phyloP scores from a whole-genome alignment of 495 filamentous ascomycete genomes.

The Tuber brumale region DNA sequence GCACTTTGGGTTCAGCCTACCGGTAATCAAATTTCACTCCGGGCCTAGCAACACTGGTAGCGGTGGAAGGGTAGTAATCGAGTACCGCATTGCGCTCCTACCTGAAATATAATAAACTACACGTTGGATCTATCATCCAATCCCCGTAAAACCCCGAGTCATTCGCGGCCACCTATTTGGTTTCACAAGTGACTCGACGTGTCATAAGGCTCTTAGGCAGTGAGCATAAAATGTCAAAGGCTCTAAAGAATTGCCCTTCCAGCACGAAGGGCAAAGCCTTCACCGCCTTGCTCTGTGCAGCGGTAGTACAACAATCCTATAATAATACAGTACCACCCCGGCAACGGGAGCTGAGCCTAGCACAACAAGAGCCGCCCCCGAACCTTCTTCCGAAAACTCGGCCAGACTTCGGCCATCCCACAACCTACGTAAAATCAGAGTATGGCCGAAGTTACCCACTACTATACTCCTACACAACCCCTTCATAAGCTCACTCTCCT shows the following conservation, averaged over 20 bases:
- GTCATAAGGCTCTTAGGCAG: neutral
- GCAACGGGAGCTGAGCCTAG: neutral
- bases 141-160: neutral
- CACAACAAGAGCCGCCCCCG: neutral
- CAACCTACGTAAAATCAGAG: neutral
- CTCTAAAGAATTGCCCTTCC: constrained; percentile 56
- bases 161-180: neutral
- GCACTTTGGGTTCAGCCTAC: neutral
- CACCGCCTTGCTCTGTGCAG: constrained; percentile 61
- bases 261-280: constrained; percentile 54
- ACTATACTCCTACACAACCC: constrained; percentile 56
- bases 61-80: neutral
- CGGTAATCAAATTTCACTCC: neutral
- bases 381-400: neutral
- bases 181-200: neutral
- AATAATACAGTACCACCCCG: neutral
- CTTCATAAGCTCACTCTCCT: constrained; percentile 56
- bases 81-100: neutral
- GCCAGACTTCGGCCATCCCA: neutral
- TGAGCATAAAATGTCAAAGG: neutral
- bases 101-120: neutral
- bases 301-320: constrained; percentile 43
- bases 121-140: neutral
- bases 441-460: constrained; percentile 36
- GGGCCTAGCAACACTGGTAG: neutral